Evolutionary conservation across 1,284 basidiomycete genomes (phyloP).

Genomic region (Naganishia albida): DNA sequence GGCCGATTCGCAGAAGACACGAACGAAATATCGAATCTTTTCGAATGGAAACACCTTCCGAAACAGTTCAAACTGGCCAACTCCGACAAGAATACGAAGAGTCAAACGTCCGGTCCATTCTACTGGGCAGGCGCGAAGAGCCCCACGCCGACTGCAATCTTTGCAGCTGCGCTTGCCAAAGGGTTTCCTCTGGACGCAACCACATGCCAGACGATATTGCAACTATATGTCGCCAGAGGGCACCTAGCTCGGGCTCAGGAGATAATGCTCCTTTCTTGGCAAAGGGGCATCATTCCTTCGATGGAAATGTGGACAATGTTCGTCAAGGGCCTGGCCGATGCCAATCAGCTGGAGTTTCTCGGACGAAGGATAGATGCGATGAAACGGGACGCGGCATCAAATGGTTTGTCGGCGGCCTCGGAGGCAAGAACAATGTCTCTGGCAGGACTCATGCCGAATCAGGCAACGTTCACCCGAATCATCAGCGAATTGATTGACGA

Average conservation of each 20-base stretch:
- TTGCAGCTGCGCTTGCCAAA: slow-evolving; percentile 12
- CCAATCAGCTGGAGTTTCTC: slow-evolving; percentile 14
- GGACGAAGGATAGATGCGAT: slow-evolving; percentile 2
- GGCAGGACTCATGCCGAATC: slow-evolving; percentile 18
- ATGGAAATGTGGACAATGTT: slow-evolving; percentile 23
- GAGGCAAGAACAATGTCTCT: slow-evolving; percentile 10
- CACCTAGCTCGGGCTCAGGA: slow-evolving; percentile 17
- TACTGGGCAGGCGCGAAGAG: neutral
- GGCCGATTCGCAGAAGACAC: neutral
- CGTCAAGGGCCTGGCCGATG: slow-evolving; percentile 1
- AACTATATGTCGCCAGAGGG: slow-evolving; percentile 7
- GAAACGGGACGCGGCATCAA: neutral
- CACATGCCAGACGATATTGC: slow-evolving; percentile 4
- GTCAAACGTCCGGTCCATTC: neutral
- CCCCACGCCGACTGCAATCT: neutral
- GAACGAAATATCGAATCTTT: slow-evolving; percentile 2
- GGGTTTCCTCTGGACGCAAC: slow-evolving; percentile 11
- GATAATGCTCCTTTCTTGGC: slow-evolving; percentile 12
- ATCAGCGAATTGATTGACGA: slow-evolving; percentile 8
- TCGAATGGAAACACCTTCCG: slow-evolving; percentile 1
- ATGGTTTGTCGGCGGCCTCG: neutral
- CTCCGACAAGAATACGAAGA: neutral
- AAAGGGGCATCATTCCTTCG: slow-evolving; percentile 21
- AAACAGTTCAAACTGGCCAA: neutral
- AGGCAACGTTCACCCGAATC: slow-evolving; percentile 14